phyloP scores from a whole-genome alignment of 75 land plant species.

The Cunninghamia lanceolata region DNA sequence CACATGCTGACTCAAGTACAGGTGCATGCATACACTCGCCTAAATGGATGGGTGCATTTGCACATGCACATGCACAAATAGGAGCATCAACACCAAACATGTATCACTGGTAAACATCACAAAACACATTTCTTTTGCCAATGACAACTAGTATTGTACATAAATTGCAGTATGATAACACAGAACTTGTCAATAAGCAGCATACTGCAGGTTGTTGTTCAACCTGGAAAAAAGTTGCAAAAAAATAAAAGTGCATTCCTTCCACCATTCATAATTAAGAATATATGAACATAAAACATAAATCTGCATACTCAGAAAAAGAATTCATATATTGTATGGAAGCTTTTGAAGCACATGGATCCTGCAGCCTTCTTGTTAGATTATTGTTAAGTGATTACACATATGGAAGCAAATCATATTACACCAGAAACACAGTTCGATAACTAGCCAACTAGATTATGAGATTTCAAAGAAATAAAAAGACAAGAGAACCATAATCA shows the following conservation, averaged over 20 bases:
- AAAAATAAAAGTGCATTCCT: background rate
- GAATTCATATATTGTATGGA: background rate
- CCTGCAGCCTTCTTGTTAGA: background rate
- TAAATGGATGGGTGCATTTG: background rate
- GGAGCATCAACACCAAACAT: background rate
- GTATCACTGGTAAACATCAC: background rate
- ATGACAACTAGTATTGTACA: background rate
- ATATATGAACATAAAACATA: background rate
- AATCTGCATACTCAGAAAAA: background rate
- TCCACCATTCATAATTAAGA: background rate
- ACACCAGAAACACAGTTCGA: background rate
- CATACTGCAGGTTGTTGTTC: background rate
- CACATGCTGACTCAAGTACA: no score
- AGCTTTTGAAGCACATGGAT: background rate
- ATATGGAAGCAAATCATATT: background rate
- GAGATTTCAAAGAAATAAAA: no score
- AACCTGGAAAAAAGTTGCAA: background rate
- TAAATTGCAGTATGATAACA: background rate
- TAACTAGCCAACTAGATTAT: no score
- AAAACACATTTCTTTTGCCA: background rate
- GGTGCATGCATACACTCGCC: background rate
- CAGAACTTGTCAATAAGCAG: background rate
- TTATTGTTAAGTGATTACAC: background rate
- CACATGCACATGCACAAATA: background rate
- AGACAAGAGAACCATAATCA: background rate